Evolutionary conservation across 148 eudicot species (phyloP).

Genomic region (Vaccinium darrowii): DNA sequence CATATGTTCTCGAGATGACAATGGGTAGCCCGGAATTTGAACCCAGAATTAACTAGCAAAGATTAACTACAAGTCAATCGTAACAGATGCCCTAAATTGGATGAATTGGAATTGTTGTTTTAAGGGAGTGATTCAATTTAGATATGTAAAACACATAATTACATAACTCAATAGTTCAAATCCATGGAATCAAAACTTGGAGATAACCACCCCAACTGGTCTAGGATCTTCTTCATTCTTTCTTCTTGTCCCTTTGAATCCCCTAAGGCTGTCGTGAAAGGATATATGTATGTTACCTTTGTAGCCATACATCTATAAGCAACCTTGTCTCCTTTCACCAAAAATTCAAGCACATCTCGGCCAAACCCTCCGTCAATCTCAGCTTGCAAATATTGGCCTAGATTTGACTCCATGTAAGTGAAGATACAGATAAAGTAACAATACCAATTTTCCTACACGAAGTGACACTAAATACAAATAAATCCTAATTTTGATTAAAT

Average conservation of each 20-base stretch:
- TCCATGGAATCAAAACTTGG: conserved; percentile 84
- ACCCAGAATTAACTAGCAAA: background rate
- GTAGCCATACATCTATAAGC: conserved; percentile 86
- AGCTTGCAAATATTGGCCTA: conserved; percentile 81
- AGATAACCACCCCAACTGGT: conserved; percentile 79
- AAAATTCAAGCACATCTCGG: conserved; percentile 78
- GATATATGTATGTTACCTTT: conserved; percentile 85
- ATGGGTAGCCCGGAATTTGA: background rate
- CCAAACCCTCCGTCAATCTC: conserved; percentile 93
- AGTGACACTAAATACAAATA: background rate
- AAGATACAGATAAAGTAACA: background rate
- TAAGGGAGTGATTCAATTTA: background rate
- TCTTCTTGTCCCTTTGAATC: conserved; percentile 95
- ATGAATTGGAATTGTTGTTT: background rate
- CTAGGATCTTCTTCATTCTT: conserved; percentile 71
- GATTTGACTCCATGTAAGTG: conserved; percentile 18
- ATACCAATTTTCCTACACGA: background rate
- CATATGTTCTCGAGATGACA: background rate
- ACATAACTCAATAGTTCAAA: conserved; percentile 17
- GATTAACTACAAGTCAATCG: background rate
- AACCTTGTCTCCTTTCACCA: conserved; percentile 82
- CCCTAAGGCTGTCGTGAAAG: conserved; percentile 96
- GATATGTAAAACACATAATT: background rate
- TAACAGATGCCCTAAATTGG: background rate
- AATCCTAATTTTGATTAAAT: background rate